These are phyloP conservation scores for Ogataea salicorniae DNA, from an alignment of 805 yeast species.

Conservation along the genomic window DNA sequence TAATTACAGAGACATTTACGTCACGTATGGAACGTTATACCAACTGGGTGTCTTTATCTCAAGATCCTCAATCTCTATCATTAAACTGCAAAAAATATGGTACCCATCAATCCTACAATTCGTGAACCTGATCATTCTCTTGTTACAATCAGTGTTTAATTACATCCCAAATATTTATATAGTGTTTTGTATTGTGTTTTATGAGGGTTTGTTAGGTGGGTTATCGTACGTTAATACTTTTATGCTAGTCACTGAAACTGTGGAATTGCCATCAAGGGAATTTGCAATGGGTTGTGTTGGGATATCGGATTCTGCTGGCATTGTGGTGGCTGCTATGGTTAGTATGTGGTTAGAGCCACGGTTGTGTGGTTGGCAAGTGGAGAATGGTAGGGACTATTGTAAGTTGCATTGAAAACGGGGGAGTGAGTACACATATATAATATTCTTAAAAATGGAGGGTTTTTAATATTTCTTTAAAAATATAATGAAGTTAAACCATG, in stretches of 20 bases:
- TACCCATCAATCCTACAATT: conserved; percentile 62
- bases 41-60: conserved; percentile 92
- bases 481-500: no score
- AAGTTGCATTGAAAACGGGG: conserved; percentile 28
- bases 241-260: conserved; percentile 62
- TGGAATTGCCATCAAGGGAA: conserved; percentile 51
- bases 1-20: conserved; percentile 79
- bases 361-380: conserved; percentile 67
- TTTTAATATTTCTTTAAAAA: no score
- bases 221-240: conserved; percentile 87
- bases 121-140: conserved; percentile 51
- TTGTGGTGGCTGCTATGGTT: conserved; percentile 72
- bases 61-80: conserved; percentile 68
- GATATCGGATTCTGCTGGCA: conserved; percentile 79
- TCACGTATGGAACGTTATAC: conserved; percentile 82
- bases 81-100: conserved; percentile 56
- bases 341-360: conserved; percentile 71
- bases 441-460: no score
- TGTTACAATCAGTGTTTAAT: conserved; percentile 60
- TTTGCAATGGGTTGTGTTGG: conserved; percentile 82
- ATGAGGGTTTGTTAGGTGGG: conserved; percentile 91
- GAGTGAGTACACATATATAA: no score
- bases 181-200: conserved; percentile 60
- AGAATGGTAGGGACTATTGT: conserved; percentile 79
- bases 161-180: conserved; percentile 56